Evolutionary conservation across 768 basidiomycete species (phyloP), one percentile per base, ranked within the genome.

Genomic region (Trametes meyenii): DNA sequence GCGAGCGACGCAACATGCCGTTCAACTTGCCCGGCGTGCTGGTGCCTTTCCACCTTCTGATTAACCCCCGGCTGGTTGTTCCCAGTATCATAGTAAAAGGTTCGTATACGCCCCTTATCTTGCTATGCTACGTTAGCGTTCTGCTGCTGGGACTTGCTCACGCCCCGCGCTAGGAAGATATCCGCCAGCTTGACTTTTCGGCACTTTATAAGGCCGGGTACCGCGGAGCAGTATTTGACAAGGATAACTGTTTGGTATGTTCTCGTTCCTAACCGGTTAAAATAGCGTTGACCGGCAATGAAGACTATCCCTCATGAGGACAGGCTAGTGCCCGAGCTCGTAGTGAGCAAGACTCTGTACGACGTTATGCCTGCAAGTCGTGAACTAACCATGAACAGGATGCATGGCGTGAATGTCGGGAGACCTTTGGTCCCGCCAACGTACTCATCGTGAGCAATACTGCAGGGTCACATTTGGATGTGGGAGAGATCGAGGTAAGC

Each of bases 391-490:
- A 24, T 24, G 21, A 4, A 3, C 26, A 92, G 90, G 78, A 83
- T 12, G 83, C 90, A 7, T 98, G 95, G 95, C 71, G 77, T 29
- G 81, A 86, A 66, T 90, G 94, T 53, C 76, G 85, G 45, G 73
- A 81, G 44, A 80, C 83, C 0, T 98, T 98, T 67, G 92, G 91
- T 0, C 80, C 85, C 24, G 82, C 81, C 0, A 89, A 93, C 61
- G 84, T 99, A 5, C 77, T 99, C 62, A 85, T 98, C 48, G 96
- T 98, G 36, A 94, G 92, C 73, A 99, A 99, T 71, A 95, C 96
- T 19, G 94, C 94, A 0, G 96, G 96, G 1, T 90, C 92, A 24
- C 82, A 78, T 58, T 80, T 86, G 58, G 92, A 93, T 64, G 78
- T 87, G 0, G 90, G 88, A 19, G 85, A 85, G 14, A 83, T 98